Percentiles rank a stretch among this genome's conserved stretches.
These are phyloP conservation scores for Mycosphaerella arachidis DNA, from an alignment of 2,329 filamentous ascomycete species.

Conservation along the genomic window DNA sequence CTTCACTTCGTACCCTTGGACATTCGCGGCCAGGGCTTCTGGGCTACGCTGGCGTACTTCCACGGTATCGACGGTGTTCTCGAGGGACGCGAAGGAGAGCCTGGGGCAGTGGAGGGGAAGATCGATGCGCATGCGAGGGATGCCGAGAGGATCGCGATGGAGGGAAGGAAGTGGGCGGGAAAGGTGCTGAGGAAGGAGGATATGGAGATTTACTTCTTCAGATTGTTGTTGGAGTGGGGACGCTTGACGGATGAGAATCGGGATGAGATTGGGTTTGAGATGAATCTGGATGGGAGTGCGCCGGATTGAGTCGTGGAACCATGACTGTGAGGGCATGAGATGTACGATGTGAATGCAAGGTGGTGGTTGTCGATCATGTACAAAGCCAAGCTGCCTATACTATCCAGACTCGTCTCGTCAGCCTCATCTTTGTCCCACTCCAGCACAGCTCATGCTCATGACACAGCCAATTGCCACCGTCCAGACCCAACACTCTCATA, in stretches of 20 bases:
- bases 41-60: slow-evolving; percentile 72
- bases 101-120: slow-evolving; percentile 42
- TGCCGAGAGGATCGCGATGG: slow-evolving; percentile 49
- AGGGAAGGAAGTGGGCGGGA: slow-evolving; percentile 47
- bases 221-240: slow-evolving; percentile 13
- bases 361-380: no score
- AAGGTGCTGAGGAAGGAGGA: slow-evolving; percentile 12
- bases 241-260: slow-evolving; percentile 57
- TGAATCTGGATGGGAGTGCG: not conserved
- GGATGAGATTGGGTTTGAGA: slow-evolving; percentile 36
- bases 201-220: slow-evolving; percentile 16
- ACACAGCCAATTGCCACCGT: no score
- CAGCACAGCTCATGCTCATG: no score
- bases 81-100: slow-evolving; percentile 34
- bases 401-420: no score
- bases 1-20: slow-evolving; percentile 77
- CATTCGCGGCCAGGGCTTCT: slow-evolving; percentile 66
- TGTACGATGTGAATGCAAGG: not conserved
- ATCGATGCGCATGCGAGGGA: slow-evolving; percentile 40
- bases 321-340: not conserved
- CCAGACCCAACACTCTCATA: no score
- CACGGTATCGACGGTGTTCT: slow-evolving; percentile 51
- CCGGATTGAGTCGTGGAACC: not conserved
- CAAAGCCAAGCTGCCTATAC: no score
- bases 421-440: no score